A percentile compares a stretch with the other conserved stretches of the same genome.
phyloP scores from a whole-genome alignment of 2,329 filamentous ascomycete species.

The Gliomastix tumulicola region DNA sequence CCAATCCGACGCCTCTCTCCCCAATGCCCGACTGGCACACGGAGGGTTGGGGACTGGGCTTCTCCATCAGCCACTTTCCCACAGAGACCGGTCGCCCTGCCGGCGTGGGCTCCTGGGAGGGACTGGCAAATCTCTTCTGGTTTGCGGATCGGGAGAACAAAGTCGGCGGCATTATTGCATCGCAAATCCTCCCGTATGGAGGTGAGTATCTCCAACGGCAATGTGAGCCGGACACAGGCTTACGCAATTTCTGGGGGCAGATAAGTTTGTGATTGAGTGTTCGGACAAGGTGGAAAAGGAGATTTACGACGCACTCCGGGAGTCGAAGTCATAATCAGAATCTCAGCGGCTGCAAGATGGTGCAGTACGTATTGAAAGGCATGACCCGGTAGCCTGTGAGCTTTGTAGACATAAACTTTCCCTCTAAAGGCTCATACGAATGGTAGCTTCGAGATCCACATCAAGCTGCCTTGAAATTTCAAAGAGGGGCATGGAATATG shows the following conservation, averaged over 20 bases:
- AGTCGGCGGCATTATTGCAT: neutral
- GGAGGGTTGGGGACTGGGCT: conserved; percentile 59
- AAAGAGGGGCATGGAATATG: too few species aligned
- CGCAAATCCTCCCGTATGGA: neutral
- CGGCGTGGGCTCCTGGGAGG: conserved; percentile 49
- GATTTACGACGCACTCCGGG: neutral
- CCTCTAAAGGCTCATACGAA: too few species aligned
- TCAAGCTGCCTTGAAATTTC: too few species aligned
- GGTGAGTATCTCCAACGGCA: neutral
- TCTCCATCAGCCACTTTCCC: conserved; percentile 39
- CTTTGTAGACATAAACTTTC: too few species aligned
- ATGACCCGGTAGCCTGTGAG: too few species aligned
- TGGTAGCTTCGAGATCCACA: too few species aligned
- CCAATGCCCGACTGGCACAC: conserved; percentile 34
- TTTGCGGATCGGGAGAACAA: neutral
- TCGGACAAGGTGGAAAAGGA: neutral
- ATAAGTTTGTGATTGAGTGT: neutral
- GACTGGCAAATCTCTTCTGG: conserved; percentile 41
- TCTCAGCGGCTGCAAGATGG: too few species aligned
- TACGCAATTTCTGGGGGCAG: neutral
- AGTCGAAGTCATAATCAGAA: too few species aligned
- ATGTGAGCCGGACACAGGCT: too few species aligned
- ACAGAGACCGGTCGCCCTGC: conserved; percentile 43
- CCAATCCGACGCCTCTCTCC: conserved; percentile 40
- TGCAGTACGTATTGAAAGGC: too few species aligned